A percentile compares a stretch with the other conserved stretches of the same genome.
phyloP scores from a whole-genome alignment of 2,329 filamentous ascomycete species.

The Hawksworthiomyces lignivorus region DNA sequence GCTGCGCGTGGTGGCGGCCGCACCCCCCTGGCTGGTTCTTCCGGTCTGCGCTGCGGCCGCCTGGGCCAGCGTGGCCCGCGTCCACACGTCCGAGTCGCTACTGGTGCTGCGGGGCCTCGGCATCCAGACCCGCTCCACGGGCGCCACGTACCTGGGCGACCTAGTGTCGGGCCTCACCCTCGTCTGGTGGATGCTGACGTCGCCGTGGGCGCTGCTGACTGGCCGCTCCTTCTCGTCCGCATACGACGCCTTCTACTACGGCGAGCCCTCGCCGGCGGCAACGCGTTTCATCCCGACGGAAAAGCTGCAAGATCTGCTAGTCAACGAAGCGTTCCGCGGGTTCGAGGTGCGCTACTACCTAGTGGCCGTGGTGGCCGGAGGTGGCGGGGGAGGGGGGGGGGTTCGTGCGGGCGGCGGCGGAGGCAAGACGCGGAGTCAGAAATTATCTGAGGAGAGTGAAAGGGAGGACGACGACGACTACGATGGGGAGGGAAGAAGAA shows the following conservation, averaged over 20 bases:
- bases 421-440: neutral
- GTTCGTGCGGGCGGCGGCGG: neutral
- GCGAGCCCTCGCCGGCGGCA: constrained; percentile 23
- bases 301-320: constrained; percentile 84
- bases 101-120: constrained; percentile 83
- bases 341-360: constrained; percentile 89
- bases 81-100: constrained; percentile 67
- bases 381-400: neutral
- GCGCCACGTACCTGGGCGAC: constrained; percentile 52
- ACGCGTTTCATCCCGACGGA: constrained; percentile 72
- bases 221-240: neutral
- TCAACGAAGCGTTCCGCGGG: constrained; percentile 89
- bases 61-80: constrained; percentile 37
- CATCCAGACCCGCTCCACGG: constrained; percentile 75
- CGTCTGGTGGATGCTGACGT: constrained; percentile 27
- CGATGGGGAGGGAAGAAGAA: too few species aligned
- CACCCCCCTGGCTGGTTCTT: constrained; percentile 32
- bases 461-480: neutral
- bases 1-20: constrained; percentile 24
- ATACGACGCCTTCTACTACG: constrained; percentile 5
- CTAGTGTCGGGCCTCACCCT: constrained; percentile 11
- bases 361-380: constrained; percentile 62
- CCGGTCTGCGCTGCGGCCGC: constrained; percentile 29
- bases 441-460: neutral
- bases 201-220: constrained; percentile 11